Evolutionary conservation across 208 protist genomes (phyloP).

Genomic region (Wallacemonas rigidus): DNA sequence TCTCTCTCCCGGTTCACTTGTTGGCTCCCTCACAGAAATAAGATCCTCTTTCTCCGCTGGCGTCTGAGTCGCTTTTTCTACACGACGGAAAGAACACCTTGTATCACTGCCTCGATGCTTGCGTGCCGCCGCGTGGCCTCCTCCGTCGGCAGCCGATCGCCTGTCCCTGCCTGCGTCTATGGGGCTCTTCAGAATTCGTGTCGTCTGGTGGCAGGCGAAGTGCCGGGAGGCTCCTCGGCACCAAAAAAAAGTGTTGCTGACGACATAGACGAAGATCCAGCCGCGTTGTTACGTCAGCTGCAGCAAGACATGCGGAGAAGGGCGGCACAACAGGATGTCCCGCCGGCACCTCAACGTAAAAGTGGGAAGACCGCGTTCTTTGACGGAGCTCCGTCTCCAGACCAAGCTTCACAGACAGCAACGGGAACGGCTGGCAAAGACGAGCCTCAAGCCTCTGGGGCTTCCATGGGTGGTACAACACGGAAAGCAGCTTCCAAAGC

Average conservation of each 20-base stretch:
- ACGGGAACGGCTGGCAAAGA: not conserved
- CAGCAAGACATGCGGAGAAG: constrained; percentile 39
- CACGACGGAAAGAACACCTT: too few relatives aligned
- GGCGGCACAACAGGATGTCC: constrained; percentile 26
- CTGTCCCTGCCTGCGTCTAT: too few relatives aligned
- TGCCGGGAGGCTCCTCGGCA: not conserved
- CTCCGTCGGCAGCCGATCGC: not conserved
- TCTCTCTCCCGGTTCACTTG: too few relatives aligned
- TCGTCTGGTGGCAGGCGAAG: not conserved
- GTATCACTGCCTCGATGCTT: not conserved
- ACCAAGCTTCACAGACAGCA: not conserved
- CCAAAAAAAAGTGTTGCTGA: not conserved
- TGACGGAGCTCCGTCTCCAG: constrained; percentile 1
- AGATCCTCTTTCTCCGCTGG: too few relatives aligned
- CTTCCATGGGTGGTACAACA: too few relatives aligned
- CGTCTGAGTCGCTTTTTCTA: too few relatives aligned
- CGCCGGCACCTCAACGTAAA: constrained; percentile 31
- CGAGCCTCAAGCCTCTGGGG: not conserved
- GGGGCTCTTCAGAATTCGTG: not conserved
- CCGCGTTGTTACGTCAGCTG: constrained; percentile 35
- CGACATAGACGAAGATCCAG: constrained; percentile 48
- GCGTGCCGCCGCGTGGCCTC: not conserved
- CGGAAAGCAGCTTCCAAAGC: not conserved
- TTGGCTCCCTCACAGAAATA: too few relatives aligned
- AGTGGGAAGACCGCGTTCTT: constrained; percentile 54